These are phyloP conservation scores for Trichoderma asperellum DNA, from an alignment of 2,329 filamentous ascomycete genomes.

Conservation along the genomic window DNA sequence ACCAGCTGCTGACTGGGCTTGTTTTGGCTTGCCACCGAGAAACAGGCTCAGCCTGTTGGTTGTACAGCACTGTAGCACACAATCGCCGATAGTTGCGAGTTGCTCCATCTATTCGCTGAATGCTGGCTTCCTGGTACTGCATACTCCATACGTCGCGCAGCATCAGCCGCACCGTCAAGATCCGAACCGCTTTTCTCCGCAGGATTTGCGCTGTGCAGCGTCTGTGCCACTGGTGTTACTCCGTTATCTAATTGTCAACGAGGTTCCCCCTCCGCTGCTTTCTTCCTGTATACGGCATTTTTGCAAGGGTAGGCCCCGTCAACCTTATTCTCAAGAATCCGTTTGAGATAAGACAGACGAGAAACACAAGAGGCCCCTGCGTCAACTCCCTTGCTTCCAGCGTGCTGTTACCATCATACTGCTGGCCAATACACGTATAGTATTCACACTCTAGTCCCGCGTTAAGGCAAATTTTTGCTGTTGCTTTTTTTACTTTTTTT, in stretches of 20 bases:
- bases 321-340: slow-evolving; percentile 22
- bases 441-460: background rate
- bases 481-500: background rate
- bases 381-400: background rate
- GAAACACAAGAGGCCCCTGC: slow-evolving; percentile 11
- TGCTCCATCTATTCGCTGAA: background rate
- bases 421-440: background rate
- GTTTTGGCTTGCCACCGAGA: slow-evolving; percentile 1
- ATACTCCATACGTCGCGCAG: background rate
- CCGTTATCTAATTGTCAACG: background rate
- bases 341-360: slow-evolving; percentile 18
- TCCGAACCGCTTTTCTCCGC: background rate
- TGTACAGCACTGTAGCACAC: background rate
- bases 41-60: background rate
- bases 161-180: slow-evolving; percentile 2
- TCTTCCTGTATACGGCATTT: background rate
- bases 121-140: background rate
- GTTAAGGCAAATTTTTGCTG: background rate
- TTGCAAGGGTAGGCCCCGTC: slow-evolving; percentile 13
- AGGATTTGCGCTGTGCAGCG: background rate
- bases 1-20: background rate
- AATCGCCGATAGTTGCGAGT: background rate
- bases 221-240: slow-evolving; percentile 1
- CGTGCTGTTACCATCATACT: background rate
- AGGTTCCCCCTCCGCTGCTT: background rate